Base-by-base conservation (phyloP, 2,329 filamentous ascomycete species). In the Talaromyces verruculosus region DNA sequence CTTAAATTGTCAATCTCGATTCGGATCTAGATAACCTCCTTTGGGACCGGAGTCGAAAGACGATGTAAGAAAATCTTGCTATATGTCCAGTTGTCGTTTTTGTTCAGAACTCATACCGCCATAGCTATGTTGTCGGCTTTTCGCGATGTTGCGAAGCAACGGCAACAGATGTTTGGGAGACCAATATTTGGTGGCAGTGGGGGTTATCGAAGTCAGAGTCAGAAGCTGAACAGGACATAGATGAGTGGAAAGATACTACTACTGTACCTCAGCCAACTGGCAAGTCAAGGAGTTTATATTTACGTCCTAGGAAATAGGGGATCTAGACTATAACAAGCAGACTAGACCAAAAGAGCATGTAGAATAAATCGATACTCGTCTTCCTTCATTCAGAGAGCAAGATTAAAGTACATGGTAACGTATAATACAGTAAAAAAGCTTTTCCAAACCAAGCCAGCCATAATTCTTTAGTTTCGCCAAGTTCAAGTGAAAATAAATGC, bases 361-460 rank as follows among this genome's bases (percentile, higher is more conserved):
- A 7, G 1, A 15, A 43, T 55, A 1, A 22, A 17, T 51, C 10
- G 6, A 55, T 55, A 63, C 47, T 55, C 61, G 37, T 63, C 35
- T 28, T 63, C 61, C 30, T 63, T 51, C 47, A 28, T 30, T 30
- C 28, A 41, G 43, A 41, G 43, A 61, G 43, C n/a, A 62, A 37
- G 35, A 51, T 62, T 64, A 64, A 64, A 64, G 53, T 64, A 59
- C 63, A 59, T 59, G 63, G 57, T 22, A 58, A 35, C 19, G 19
- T 64, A 64, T 64, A 28, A 39, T 64, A 64, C 63, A 64, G 49
- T 64, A 57, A 57, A 37, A 35, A 37, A 22, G 19, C 28, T 41
- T 63, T 53, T 39, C 61, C 47, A 47, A 61, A 45, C 41, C 58
- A 61, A 19, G 39, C 39, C 37, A 61, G 58, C 57, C 58, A 41